A percentile compares a stretch with the other conserved stretches of the same genome.
Conservation (phyloP, 1,139 yeast genomes). For the Yamadazyma diospyri region DNA sequence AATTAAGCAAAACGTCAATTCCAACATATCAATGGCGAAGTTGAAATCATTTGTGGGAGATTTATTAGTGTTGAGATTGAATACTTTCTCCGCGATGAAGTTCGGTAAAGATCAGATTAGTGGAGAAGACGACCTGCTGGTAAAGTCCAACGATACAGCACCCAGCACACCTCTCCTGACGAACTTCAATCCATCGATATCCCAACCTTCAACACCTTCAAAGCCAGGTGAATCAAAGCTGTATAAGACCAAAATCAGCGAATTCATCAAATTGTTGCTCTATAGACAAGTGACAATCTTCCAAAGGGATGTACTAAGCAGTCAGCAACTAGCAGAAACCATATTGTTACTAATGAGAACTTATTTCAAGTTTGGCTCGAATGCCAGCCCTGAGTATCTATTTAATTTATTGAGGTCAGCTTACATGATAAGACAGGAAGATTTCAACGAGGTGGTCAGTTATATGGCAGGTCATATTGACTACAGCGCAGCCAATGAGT, state of each 20-base stretch:
- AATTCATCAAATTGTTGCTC: conserved; percentile 28
- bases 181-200: conserved; percentile 1
- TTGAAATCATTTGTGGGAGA: conserved; percentile 8
- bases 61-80: conserved; percentile 19
- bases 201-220: conserved; percentile 4
- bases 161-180: conserved; percentile 2
- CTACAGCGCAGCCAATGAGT: conserved; percentile 15
- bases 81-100: conserved; percentile 18
- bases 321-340: conserved; percentile 28
- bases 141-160: conserved; percentile 68
- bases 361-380: conserved; percentile 21
- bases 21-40: conserved; percentile 3
- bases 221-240: conserved; percentile 1
- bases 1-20: conserved; percentile 14
- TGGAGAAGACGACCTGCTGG: conserved; percentile 52
- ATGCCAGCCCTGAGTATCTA: conserved; percentile 23
- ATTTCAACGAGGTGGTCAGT: conserved; percentile 19
- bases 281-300: conserved; percentile 45
- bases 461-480: conserved; percentile 17
- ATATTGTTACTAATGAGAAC: conserved; percentile 31
- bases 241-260: conserved; percentile 2
- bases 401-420: conserved; percentile 38
- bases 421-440: conserved; percentile 30
- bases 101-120: conserved; percentile 53
- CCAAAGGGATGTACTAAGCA: conserved; percentile 27